Percentiles rank a stretch among this genome's conserved stretches.
Conservation (phyloP, 495 filamentous ascomycete species). For the Aspergillus carlsbadensis region DNA sequence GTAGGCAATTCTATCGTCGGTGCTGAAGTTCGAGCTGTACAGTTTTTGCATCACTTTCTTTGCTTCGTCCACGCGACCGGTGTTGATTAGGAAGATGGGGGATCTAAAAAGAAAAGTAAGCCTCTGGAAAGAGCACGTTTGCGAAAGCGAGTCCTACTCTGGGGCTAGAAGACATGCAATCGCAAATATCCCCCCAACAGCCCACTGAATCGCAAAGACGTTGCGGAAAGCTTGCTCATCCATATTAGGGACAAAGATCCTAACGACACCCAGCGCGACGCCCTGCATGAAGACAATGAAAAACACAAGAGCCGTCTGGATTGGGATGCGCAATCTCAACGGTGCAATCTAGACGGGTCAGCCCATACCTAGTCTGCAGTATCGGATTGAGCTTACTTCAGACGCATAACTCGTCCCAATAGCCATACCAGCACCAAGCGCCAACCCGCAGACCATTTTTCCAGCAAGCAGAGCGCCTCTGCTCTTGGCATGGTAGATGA, state of each 20-base stretch:
- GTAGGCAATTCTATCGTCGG: background rate
- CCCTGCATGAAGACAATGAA: slow-evolving; percentile 8
- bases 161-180: background rate
- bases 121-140: background rate
- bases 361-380: background rate
- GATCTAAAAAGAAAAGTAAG: background rate
- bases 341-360: background rate
- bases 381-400: slow-evolving; percentile 4
- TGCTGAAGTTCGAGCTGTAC: background rate
- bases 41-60: background rate
- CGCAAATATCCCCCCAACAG: background rate
- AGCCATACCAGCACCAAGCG: slow-evolving; percentile 5
- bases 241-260: slow-evolving; percentile 4
- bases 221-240: background rate
- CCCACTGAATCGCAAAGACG: slow-evolving; percentile 7
- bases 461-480: slow-evolving; percentile 3
- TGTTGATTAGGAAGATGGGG: background rate
- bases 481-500: background rate
- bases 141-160: background rate
- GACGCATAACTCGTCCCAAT: background rate
- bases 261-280: background rate
- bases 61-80: slow-evolving; percentile 1
- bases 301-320: background rate
- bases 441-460: slow-evolving; percentile 4
- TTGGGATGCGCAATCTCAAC: background rate